Base-by-base conservation (phyloP, 306 rosid species). In the Cicer cuneatum region DNA sequence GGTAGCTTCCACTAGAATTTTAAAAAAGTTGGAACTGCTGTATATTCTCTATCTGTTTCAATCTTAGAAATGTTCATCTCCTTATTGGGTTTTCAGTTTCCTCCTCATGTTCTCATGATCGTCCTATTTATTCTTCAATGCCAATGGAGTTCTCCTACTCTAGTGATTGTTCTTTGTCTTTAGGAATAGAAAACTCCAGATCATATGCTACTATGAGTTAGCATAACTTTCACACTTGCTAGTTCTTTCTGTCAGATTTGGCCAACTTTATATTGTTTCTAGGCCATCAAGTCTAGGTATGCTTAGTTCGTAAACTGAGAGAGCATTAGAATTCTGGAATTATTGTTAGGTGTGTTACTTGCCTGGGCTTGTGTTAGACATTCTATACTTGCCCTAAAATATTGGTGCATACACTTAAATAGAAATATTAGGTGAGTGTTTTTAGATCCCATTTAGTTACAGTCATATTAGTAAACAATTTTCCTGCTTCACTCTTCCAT, bases 381-480 rank as follows among this genome's bases (percentile, higher is more conserved):
- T 56, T 65, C 38, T 75, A 41, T 14, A 64, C 53, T 64, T 75
- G 54, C n/a, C 45, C 56, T 40, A 24, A 41, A 43, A 51, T 52
- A 52, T 21, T 75, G 38, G 18, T 64, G 40, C 10, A 54, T 7
- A 54, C 18, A 54, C 35, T 10, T 33, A 33, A 39, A 46, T 58
- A 46, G 33, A 68, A 69, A 68, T n/a, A 49, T 69, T 38, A 41
- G 16, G 68, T n/a, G 41, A 21, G n/a, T 59, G 24, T 59, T 10
- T 78, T 57, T 56, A 16, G 42, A 67, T 57, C 47, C 51, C 39
- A 71, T 51, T 21, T 57, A 52, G 61, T 77, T 41, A 35, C 9
- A 71, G 66, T 60, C 62, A 38, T 59, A 39, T 19, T 21, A 39
- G 77, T 49, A 78, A 48, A 70, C 39, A 21, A 40, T 59, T 77